phyloP scores from a whole-genome alignment of 768 basidiomycete genomes.

The Mycena olivaceomarginata region DNA sequence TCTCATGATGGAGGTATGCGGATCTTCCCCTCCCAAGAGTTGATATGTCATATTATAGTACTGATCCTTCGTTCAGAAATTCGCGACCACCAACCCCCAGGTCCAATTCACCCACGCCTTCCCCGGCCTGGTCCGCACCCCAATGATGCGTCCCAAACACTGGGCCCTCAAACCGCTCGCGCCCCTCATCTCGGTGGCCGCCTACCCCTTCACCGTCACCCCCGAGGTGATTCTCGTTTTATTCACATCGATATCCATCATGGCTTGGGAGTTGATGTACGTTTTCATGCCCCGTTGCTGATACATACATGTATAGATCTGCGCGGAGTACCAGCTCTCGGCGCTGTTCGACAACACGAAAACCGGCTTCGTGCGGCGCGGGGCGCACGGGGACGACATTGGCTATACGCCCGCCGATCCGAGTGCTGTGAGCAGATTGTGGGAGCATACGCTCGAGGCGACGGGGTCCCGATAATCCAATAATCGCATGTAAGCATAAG shows the following conservation, averaged over 20 bases:
- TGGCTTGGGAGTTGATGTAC: background rate
- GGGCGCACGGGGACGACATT: conserved; percentile 47
- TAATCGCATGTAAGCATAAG: background rate
- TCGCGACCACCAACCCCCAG: conserved; percentile 54
- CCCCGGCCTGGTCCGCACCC: conserved; percentile 61
- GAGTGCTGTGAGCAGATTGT: conserved; percentile 37
- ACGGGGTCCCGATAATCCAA: background rate
- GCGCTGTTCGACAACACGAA: conserved; percentile 34
- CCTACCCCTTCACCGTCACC: conserved; percentile 39
- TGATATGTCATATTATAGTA: background rate
- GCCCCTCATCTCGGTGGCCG: conserved; percentile 33
- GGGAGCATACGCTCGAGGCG: conserved; percentile 47
- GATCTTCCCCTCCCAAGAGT: background rate
- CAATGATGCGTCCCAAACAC: conserved; percentile 45
- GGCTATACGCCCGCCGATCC: conserved; percentile 32
- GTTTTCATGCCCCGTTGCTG: background rate
- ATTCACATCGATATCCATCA: background rate
- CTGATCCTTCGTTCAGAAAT: conserved; percentile 48
- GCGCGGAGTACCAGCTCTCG: conserved; percentile 43
- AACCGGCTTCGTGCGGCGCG: conserved; percentile 41
- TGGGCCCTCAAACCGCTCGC: conserved; percentile 34
- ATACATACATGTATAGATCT: conserved; percentile 15
- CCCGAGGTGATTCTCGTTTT: conserved; percentile 33
- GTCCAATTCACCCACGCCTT: conserved; percentile 59
- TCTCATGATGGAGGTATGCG: conserved; percentile 57